Evolutionary conservation across 1,284 basidiomycete species (phyloP), one percentile per base, ranked within the genome.

Genomic region (Sporisorium reilianum): DNA sequence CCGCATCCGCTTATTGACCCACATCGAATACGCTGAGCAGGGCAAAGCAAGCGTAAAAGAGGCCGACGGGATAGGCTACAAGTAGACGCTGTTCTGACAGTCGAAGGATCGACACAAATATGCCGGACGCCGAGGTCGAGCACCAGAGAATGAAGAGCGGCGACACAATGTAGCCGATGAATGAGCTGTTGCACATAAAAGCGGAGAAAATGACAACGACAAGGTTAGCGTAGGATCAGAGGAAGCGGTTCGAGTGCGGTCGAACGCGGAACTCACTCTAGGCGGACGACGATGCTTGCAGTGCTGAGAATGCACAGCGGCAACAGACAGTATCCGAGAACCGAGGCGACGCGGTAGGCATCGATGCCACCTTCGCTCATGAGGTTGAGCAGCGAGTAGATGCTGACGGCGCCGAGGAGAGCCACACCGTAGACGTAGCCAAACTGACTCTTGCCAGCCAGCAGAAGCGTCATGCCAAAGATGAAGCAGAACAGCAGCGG

Each of bases 381-480:
- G 76, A 98, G 89, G 85, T 99, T 99, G 79, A 99, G 90, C 59
- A 99, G 91, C 48, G 91, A 90, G 88, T 99, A 99, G 83, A 99
- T 92, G 38, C 94, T 94, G n/a, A 90, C 89, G 4, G 93, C 94
- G 55, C 97, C 97, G 77, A 99, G 89, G 14, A 98, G 89, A 51
- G 93, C 96, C 69, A 99, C 93, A 53, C 97, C 97, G 85, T 99
- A 99, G 75, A 99, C 98, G 86, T 98, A 98, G 30, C 94, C 95
- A 86, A 99, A 99, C 85, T 98, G 97, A 9, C 94, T 93, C 87
- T 97, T 98, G 70, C 97, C 97, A 16, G 94, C 95, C 95, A 98
- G 84, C 14, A 84, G 64, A 3, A 84, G 69, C 22, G 83, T 72
- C 75, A 82, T 83, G 32, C 79, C 83, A 61, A 84, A 84, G 45